Percentiles rank a stretch among this genome's conserved stretches.
phyloP scores from a whole-genome alignment of 257 asterid species.

The Plantago elongata region DNA sequence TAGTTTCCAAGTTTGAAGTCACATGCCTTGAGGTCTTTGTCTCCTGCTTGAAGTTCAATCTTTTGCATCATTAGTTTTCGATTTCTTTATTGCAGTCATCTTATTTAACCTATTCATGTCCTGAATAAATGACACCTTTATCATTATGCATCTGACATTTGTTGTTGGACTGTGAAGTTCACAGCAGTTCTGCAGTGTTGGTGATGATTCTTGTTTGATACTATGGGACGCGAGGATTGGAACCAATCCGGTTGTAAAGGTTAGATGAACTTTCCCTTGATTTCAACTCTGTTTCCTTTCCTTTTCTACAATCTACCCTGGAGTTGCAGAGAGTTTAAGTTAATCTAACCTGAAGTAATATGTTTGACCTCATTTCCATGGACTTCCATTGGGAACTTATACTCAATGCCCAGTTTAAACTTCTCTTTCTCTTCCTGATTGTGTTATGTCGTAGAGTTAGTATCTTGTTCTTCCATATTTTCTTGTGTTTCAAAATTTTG shows the following conservation, averaged over 20 bases:
- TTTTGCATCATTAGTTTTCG: neutral
- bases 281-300: slow-evolving; percentile 10
- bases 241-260: slow-evolving; percentile 69
- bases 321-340: neutral
- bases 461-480: too few relatives aligned
- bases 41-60: neutral
- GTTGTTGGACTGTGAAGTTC: slow-evolving; percentile 46
- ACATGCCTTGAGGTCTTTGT: neutral
- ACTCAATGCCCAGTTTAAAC: too few relatives aligned
- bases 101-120: neutral
- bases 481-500: too few relatives aligned
- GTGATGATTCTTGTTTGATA: slow-evolving; percentile 96
- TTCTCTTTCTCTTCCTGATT: too few relatives aligned
- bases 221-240: slow-evolving; percentile 95
- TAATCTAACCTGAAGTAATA: neutral
- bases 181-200: slow-evolving; percentile 97
- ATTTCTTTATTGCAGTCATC: neutral
- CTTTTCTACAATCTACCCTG: neutral
- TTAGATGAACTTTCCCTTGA: slow-evolving; percentile 28
- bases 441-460: too few relatives aligned
- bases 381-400: neutral
- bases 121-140: slow-evolving; percentile 9
- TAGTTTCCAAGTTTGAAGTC: too few relatives aligned
- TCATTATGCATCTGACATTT: slow-evolving; percentile 20
- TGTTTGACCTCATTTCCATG: too few relatives aligned